Evolutionary conservation across 1,139 yeast genomes (phyloP), one percentile per base, ranked within the genome.

Genomic region (Zygoascus meyerae): DNA sequence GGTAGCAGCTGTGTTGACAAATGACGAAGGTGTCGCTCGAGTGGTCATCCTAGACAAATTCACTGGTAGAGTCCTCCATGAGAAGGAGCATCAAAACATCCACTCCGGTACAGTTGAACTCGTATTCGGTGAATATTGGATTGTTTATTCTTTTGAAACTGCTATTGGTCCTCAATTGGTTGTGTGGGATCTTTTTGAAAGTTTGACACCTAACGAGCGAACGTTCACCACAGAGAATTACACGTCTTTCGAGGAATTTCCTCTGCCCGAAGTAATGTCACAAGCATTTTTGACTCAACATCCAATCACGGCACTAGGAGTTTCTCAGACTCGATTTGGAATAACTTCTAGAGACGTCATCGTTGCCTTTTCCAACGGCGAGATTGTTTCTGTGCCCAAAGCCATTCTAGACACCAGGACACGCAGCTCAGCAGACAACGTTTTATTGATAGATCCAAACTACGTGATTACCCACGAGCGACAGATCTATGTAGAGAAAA

Each of bases 41-140:
- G 60, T 86, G 18, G 71, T 77, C 52, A 58, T 90, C 7, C 49
- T 89, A 29, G 95, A 90, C 61, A 73, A 81, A 0, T 70, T 83
- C 6, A 76, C 86, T 0, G 97, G 97, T 2, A 73, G 77, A 37
- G 52, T 81, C 0, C 67, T 89, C 21, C 71, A 78, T 57, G 65
- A 77, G 2, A 57, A 64, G 26, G 78, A 75, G 7, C 64, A 62
- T 56, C 65, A 70, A 1, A 55, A 64, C 5, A 75, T 72, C 36
- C 66, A 71, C 2, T 30, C 36, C 8, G 43, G 32, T 9, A 28
- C 28, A 1, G 58, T 86, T 15, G 71, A 74, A 26, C 59, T 86
- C 34, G 70, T 80, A 1, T 75, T 80, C 64, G 94, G 90, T 48
- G 97, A 92, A 60, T 81, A 89, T 64, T 90, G 95, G 87, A 69